Percentiles rank a stretch among this genome's conserved stretches.
Evolutionary conservation across 768 basidiomycete species (phyloP).

Genomic region (Pilatotrama ljubarskyi): DNA sequence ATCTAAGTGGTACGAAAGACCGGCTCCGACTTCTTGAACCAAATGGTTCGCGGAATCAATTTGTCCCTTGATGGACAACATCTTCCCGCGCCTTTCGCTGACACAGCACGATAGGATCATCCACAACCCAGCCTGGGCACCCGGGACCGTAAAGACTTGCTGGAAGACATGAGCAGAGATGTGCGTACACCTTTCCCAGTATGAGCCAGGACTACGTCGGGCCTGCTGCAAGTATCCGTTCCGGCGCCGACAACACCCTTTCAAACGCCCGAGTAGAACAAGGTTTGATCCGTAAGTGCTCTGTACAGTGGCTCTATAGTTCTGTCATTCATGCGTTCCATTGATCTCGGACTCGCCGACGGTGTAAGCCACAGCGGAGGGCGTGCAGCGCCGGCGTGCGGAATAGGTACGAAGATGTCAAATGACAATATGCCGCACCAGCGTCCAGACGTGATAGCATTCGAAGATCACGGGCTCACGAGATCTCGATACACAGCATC

Average conservation of each 20-base stretch:
- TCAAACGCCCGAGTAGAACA: neutral
- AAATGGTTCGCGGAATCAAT: conserved; percentile 21
- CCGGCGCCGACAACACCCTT: neutral
- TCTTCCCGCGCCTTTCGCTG: conserved; percentile 18
- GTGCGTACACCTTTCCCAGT: neutral
- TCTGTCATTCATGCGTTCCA: conserved; percentile 10
- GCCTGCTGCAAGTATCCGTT: neutral
- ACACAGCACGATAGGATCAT: conserved; percentile 10
- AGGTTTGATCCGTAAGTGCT: conserved; percentile 10
- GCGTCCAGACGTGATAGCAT: neutral
- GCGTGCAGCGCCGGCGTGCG: neutral
- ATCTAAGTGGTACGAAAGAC: conserved; percentile 2
- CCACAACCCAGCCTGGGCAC: neutral
- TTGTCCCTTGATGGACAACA: conserved; percentile 3
- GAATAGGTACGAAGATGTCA: neutral
- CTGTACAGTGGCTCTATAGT: neutral
- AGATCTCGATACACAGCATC: neutral
- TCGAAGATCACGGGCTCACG: neutral
- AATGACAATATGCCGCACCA: neutral
- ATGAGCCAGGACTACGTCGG: neutral
- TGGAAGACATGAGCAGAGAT: neutral
- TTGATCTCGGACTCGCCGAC: conserved; percentile 13
- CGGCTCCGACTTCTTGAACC: conserved; percentile 18
- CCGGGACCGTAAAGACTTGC: neutral
- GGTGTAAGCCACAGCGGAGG: neutral